phyloP scores from a whole-genome alignment of 2,329 filamentous ascomycete genomes.

The Shiraia bambusicola region DNA sequence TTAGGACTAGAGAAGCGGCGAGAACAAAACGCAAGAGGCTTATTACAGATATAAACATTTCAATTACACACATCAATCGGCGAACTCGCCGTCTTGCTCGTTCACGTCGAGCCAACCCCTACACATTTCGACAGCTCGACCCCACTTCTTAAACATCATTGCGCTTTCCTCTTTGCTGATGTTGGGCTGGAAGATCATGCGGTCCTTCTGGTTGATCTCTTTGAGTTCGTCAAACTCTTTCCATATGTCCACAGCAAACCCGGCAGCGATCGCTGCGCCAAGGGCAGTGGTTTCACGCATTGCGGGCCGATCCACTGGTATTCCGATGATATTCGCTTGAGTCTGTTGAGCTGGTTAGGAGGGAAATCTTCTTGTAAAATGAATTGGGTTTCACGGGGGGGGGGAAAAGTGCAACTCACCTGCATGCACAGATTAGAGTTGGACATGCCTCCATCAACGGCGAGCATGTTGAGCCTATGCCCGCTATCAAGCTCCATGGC shows the following conservation, averaged over 20 bases:
- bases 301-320: constrained; percentile 77
- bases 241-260: constrained; percentile 81
- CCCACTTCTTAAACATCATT: constrained; percentile 70
- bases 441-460: constrained; percentile 87
- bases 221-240: constrained; percentile 71
- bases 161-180: constrained; percentile 60
- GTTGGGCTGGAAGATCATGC: constrained; percentile 69
- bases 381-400: neutral
- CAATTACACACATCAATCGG: constrained; percentile 26
- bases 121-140: constrained; percentile 76
- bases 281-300: constrained; percentile 92
- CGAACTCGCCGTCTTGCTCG: constrained; percentile 39
- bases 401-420: constrained; percentile 29
- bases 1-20: neutral
- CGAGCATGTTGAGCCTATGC: constrained; percentile 71
- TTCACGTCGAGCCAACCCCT: constrained; percentile 65
- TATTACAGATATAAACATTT: constrained; percentile 26
- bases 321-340: constrained; percentile 82
- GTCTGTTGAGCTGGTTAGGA: constrained; percentile 50
- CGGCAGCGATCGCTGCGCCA: constrained; percentile 84
- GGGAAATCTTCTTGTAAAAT: constrained; percentile 1
- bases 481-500: constrained; percentile 87
- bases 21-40: constrained; percentile 16
- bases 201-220: constrained; percentile 69
- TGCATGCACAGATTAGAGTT: constrained; percentile 90